Evolutionary conservation across 305 asterid genomes (phyloP), one percentile per base, ranked within the genome.

Genomic region (Fraxinus angustifolia): DNA sequence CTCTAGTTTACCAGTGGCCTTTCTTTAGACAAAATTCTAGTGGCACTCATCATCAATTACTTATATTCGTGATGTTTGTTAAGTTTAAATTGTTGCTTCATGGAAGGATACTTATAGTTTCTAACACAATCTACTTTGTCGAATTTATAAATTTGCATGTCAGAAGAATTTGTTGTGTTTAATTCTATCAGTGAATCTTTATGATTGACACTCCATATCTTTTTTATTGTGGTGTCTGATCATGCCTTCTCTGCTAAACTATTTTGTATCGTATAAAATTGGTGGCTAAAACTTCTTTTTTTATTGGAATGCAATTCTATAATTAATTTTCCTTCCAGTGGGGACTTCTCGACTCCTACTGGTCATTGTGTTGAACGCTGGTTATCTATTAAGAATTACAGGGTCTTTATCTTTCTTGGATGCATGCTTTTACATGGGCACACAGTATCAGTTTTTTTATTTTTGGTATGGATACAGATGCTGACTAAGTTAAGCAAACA

Each of bases 401-500:
- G 34, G 82, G 23, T 45, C 23, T 30, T 68, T 4, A 26, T 31
- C 73, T 17, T 82, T n/a, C 35, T 62, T 50, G 8, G 62, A n/a
- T 50, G 21, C 62, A 16, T 50, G 21, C 65, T 58, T 58, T 58
- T 19, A 58, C 68, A 2, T 19, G 68, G 11, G 68, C 14, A 58
- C 68, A 19, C 26, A 56, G 28, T 58, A 58, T 58, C 68, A 19
- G 76, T 71, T 79, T 73, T 21, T 35, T 35, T 78, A 23, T 62
- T 26, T 17, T 75, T 35, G 14, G 14, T 78, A 56, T 71, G 76
- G 62, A 38, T 84, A 73, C 94, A 96, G 99, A 96, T 96, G 99
- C 89, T 96, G 79, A 93, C 77, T 86, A 94, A 91, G 86, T 84
- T 94, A 82, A 90, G 90, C 80, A 92, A 93, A 83, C 99, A 94